These are phyloP conservation scores for Heliamphora exappendiculata DNA, from an alignment of 148 eudicot genomes.

Conservation along the genomic window DNA sequence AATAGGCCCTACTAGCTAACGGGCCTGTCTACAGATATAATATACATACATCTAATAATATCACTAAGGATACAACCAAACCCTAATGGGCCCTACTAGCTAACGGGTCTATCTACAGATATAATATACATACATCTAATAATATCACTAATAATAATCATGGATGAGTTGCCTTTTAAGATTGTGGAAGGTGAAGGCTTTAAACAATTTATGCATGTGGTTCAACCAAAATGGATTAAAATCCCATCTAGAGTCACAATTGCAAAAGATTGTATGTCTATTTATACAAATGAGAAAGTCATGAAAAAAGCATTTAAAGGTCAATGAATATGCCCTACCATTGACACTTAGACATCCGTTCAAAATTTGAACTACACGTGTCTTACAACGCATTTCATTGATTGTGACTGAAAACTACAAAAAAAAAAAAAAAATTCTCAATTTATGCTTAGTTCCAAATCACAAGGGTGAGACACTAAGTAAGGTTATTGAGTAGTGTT, in stretches of 20 bases:
- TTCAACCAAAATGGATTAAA: background rate
- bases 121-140: too few species aligned
- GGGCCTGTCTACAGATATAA: too few species aligned
- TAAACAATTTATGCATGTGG: background rate
- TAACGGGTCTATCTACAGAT: too few species aligned
- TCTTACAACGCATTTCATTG: background rate
- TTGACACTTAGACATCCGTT: conserved; percentile 10
- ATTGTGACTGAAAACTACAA: conserved; percentile 7
- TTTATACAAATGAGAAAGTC: background rate
- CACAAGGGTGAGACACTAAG: conserved; percentile 14
- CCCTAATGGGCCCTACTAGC: too few species aligned
- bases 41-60: too few species aligned
- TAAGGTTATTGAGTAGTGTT: background rate
- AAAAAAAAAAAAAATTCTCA: conserved; percentile 19
- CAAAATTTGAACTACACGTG: conserved; percentile 10
- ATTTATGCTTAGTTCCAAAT: conserved; percentile 5
- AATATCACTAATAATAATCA: too few species aligned
- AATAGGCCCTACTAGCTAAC: too few species aligned
- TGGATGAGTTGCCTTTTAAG: too few species aligned
- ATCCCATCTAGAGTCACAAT: background rate
- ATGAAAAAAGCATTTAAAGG: background rate
- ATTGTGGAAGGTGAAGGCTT: background rate
- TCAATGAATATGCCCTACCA: conserved; percentile 7
- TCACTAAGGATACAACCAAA: too few species aligned
- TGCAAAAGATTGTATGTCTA: background rate